These are phyloP conservation scores for Ceratobasidium sp. DNA, from an alignment of 1,284 basidiomycete species.

Conservation along the genomic window DNA sequence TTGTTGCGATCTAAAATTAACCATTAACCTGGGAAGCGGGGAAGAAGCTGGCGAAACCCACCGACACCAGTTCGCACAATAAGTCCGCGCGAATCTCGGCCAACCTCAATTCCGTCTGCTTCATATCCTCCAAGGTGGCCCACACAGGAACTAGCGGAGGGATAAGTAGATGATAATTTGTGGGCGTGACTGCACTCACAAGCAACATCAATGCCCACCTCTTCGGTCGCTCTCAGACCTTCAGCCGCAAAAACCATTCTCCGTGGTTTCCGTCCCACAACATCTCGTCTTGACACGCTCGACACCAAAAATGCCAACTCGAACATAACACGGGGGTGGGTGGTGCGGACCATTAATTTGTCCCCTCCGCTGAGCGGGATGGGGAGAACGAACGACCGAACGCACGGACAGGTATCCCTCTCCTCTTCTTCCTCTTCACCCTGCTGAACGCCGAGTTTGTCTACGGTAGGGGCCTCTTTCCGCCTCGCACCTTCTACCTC, in stretches of 20 bases:
- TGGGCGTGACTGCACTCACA: conserved; percentile 51
- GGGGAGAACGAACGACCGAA: conserved; percentile 24
- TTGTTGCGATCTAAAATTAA: conserved; percentile 44
- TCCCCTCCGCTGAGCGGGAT: conserved; percentile 22
- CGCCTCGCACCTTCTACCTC: background rate
- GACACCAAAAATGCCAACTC: conserved; percentile 74
- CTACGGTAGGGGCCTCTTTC: conserved; percentile 23
- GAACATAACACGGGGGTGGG: conserved; percentile 74
- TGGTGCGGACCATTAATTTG: conserved; percentile 65
- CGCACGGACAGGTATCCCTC: conserved; percentile 19
- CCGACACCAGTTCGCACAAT: conserved; percentile 55
- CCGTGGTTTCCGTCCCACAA: conserved; percentile 77
- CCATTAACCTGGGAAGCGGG: background rate
- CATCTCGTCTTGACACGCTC: conserved; percentile 73
- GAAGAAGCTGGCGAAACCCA: conserved; percentile 17
- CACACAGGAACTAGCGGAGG: conserved; percentile 60
- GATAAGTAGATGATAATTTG: background rate
- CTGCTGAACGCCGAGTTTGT: background rate
- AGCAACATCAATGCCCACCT: conserved; percentile 59
- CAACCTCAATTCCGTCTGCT: conserved; percentile 64
- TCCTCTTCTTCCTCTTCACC: background rate
- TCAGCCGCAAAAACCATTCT: conserved; percentile 74
- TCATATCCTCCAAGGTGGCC: conserved; percentile 66
- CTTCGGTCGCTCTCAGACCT: conserved; percentile 68
- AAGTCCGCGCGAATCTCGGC: conserved; percentile 76